phyloP scores from a whole-genome alignment of 257 asterid species.

The Henckelia pumila region DNA sequence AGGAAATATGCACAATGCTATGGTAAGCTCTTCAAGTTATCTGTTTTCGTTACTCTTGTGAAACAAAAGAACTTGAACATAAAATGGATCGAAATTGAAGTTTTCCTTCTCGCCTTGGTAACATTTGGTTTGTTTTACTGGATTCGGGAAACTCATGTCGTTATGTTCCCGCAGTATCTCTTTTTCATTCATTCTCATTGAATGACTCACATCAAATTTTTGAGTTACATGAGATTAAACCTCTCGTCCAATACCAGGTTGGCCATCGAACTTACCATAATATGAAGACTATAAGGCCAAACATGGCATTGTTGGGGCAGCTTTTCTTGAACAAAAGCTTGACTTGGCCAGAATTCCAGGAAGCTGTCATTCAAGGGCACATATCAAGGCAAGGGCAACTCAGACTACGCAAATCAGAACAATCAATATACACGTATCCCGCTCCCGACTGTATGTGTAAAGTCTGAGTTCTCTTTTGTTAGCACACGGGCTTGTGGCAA shows the following conservation, averaged over 20 bases:
- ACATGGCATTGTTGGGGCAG: constrained; percentile 82
- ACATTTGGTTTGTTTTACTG: too few relatives aligned
- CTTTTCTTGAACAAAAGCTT: constrained; percentile 80
- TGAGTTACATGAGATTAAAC: background rate
- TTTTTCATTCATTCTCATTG: background rate
- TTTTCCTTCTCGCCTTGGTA: too few relatives aligned
- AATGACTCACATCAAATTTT: too few relatives aligned
- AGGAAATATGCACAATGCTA: constrained; percentile 96
- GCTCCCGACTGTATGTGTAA: constrained; percentile 96
- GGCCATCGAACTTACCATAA: constrained; percentile 75
- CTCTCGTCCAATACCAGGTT: constrained; percentile 40
- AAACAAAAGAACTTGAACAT: too few relatives aligned
- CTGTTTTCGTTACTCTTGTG: too few relatives aligned
- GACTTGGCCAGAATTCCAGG: constrained; percentile 75
- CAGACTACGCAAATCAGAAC: constrained; percentile 63
- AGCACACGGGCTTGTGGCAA: constrained; percentile 15
- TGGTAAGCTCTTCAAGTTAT: constrained; percentile 46
- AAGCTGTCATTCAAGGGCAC: constrained; percentile 69
- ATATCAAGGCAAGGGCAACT: constrained; percentile 75
- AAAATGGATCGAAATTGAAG: too few relatives aligned
- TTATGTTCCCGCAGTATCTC: background rate
- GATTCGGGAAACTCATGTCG: background rate
- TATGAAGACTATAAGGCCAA: constrained; percentile 83
- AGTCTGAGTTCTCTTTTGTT: constrained; percentile 32
- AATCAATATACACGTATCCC: constrained; percentile 85